These are phyloP conservation scores for Chlamydomonas eustigma DNA, from an alignment of 139 green algal genomes.

Conservation along the genomic window DNA sequence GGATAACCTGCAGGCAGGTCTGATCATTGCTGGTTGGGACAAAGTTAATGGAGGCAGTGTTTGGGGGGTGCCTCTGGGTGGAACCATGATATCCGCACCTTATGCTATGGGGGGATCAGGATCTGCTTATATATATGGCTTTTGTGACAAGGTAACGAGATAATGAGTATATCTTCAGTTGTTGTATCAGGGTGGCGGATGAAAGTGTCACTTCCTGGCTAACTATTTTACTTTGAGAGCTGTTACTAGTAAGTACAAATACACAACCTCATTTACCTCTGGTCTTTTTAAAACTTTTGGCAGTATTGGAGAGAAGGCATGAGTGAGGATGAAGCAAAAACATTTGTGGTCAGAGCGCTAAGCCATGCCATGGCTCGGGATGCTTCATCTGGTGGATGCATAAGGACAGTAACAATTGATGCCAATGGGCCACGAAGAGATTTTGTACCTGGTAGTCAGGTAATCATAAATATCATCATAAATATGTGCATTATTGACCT, in stretches of 20 bases:
- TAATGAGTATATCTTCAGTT: too few species aligned
- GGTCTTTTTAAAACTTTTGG: too few species aligned
- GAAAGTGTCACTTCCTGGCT: too few species aligned
- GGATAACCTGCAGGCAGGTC: conserved; percentile 50
- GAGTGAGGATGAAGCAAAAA: conserved; percentile 64
- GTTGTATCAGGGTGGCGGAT: too few species aligned
- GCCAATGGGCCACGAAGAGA: conserved; percentile 47
- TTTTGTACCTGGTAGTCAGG: conserved; percentile 44
- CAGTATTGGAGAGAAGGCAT: conserved; percentile 72
- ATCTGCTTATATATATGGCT: conserved; percentile 84
- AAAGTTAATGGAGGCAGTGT: conserved; percentile 60
- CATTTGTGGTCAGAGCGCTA: conserved; percentile 74
- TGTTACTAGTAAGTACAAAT: too few species aligned
- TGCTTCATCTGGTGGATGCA: conserved; percentile 74
- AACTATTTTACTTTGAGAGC: too few species aligned
- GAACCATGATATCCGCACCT: conserved; percentile 59
- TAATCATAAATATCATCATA: background rate
- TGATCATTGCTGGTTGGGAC: conserved; percentile 63
- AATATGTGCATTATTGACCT: too few species aligned
- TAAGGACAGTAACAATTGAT: conserved; percentile 75
- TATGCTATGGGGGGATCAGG: conserved; percentile 72
- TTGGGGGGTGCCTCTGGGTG: conserved; percentile 79
- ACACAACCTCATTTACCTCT: too few species aligned
- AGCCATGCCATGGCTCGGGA: conserved; percentile 81
- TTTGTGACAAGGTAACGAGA: conserved; percentile 32